These are phyloP conservation scores for Gnomoniopsis sp. DNA, from an alignment of 2,329 filamentous ascomycete species.

Conservation along the genomic window DNA sequence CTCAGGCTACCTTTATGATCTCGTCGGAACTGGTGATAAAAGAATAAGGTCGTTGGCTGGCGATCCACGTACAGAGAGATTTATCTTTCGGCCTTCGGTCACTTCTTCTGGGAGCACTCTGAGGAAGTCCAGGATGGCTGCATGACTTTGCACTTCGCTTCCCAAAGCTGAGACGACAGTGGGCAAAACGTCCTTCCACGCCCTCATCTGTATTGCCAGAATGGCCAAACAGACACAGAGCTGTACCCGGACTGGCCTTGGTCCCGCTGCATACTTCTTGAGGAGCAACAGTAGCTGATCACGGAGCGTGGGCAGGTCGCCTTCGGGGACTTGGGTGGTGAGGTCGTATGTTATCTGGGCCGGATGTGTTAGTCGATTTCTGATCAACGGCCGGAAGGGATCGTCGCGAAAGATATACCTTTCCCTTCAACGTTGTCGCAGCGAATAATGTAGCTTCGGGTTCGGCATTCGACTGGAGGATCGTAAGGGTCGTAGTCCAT, in stretches of 20 bases:
- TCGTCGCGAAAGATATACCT: conserved; percentile 56
- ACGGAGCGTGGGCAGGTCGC: conserved; percentile 72
- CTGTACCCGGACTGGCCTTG: conserved; percentile 82
- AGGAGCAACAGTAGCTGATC: conserved; percentile 80
- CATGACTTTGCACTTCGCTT: conserved; percentile 71
- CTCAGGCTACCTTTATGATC: conserved; percentile 30
- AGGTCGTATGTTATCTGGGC: conserved; percentile 92
- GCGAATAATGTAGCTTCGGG: conserved; percentile 91
- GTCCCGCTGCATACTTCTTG: conserved; percentile 75
- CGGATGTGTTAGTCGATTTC: conserved; percentile 13
- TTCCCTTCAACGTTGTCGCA: conserved; percentile 94
- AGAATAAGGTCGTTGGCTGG: conserved; percentile 42
- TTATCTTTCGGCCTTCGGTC: conserved; percentile 98
- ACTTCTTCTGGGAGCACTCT: conserved; percentile 98
- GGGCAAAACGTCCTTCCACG: conserved; percentile 89
- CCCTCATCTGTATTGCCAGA: conserved; percentile 91
- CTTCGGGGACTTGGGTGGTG: conserved; percentile 73
- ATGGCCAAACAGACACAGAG: conserved; percentile 93
- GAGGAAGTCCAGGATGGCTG: conserved; percentile 91
- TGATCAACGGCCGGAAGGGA: conserved; percentile 10
- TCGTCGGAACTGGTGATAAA: conserved; percentile 28
- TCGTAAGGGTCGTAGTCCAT: conserved; percentile 83
- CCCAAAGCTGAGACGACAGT: conserved; percentile 78
- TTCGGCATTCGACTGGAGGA: conserved; percentile 78
- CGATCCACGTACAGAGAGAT: conserved; percentile 90